Evolutionary conservation across 176 grass and related monocot genomes (phyloP).

Genomic region (Oropetium thomaeum): DNA sequence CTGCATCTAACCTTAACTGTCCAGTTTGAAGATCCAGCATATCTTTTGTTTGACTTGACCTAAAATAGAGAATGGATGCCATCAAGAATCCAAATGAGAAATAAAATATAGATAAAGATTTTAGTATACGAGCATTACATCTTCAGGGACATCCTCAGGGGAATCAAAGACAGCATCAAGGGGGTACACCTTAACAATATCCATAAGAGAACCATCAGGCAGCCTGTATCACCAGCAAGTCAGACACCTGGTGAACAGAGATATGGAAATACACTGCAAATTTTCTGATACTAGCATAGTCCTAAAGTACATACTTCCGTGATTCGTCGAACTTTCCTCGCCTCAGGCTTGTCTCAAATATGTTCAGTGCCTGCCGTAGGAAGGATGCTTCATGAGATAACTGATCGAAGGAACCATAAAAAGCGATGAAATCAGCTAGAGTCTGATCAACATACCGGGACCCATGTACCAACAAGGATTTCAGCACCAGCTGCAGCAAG

Average conservation of each 20-base stretch:
- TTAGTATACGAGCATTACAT: conserved; percentile 51
- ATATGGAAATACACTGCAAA: background rate
- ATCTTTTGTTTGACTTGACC: conserved; percentile 91
- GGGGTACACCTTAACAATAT: conserved; percentile 89
- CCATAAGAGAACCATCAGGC: conserved; percentile 92
- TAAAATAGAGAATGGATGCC: conserved; percentile 14
- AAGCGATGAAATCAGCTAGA: background rate
- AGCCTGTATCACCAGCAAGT: conserved; percentile 31
- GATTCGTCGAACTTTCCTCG: conserved; percentile 48
- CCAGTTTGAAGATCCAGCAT: conserved; percentile 91
- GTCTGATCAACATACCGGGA: conserved; percentile 63
- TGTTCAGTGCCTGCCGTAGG: conserved; percentile 35
- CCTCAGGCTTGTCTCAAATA: conserved; percentile 45
- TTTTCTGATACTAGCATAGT: background rate
- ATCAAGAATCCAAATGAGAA: background rate
- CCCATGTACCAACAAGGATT: conserved; percentile 99
- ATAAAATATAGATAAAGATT: background rate
- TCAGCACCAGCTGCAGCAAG: conserved; percentile 96
- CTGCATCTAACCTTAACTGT: conserved; percentile 49
- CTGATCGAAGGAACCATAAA: background rate
- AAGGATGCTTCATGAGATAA: conserved; percentile 24
- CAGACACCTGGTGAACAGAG: background rate
- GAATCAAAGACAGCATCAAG: conserved; percentile 90
- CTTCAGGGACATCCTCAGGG: conserved; percentile 88
- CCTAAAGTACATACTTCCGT: conserved; percentile 34